Evolutionary conservation across 75 land plant species (phyloP).

Genomic region (Pinus taeda): DNA sequence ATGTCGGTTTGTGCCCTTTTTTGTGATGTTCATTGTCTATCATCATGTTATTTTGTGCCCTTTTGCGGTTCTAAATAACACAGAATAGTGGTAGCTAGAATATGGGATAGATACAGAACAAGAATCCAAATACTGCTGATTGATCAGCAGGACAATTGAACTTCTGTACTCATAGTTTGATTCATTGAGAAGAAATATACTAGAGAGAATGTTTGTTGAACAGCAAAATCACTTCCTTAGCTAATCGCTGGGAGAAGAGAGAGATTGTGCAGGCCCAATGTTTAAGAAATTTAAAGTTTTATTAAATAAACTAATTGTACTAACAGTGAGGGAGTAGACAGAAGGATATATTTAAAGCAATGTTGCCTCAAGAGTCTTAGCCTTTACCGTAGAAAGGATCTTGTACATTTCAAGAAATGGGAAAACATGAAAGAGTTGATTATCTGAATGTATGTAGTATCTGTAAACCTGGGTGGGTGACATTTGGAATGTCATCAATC

Average conservation of each 20-base stretch:
- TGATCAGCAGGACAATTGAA: neutral
- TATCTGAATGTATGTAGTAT: too few species aligned
- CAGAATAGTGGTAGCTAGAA: neutral
- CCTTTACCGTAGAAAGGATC: neutral
- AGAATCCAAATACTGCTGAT: neutral
- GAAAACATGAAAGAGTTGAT: neutral
- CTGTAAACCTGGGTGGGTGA: too few species aligned
- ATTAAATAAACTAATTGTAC: neutral
- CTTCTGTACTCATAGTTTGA: neutral
- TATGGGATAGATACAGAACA: neutral
- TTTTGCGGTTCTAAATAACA: neutral
- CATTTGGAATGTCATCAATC: too few species aligned
- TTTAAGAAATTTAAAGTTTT: neutral
- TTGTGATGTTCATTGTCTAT: neutral
- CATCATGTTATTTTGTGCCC: neutral
- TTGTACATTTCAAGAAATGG: neutral
- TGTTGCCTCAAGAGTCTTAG: neutral
- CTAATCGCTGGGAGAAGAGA: neutral
- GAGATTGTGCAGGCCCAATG: neutral
- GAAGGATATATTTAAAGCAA: neutral
- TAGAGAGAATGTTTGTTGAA: neutral
- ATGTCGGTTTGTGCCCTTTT: neutral
- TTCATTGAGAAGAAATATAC: neutral
- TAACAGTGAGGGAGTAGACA: neutral
- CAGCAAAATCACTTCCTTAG: neutral